phyloP scores from a whole-genome alignment of 2,329 filamentous ascomycete species.

The Escovopsis sp. region DNA sequence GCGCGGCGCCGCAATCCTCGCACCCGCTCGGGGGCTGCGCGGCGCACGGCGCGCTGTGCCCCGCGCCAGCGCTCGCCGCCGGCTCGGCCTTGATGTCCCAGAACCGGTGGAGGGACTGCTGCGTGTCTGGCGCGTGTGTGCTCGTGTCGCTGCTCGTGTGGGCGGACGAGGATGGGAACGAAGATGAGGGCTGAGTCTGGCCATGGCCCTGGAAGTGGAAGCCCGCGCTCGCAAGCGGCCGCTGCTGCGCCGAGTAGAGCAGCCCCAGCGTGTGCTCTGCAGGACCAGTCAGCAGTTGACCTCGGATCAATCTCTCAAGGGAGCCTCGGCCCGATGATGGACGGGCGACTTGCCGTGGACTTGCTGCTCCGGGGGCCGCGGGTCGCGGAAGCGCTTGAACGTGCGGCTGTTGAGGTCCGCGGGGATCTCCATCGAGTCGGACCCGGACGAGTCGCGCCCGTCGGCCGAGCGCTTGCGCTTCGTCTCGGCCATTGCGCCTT shows the following conservation, averaged over 20 bases:
- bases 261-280: constrained; percentile 42
- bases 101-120: constrained; percentile 43
- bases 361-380: constrained; percentile 38
- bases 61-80: constrained; percentile 4
- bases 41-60: too few species aligned
- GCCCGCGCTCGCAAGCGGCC: constrained; percentile 5
- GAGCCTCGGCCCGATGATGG: constrained; percentile 4
- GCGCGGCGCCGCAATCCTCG: constrained; percentile 35
- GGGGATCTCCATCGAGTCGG: constrained; percentile 20
- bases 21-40: constrained; percentile 23
- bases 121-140: constrained; percentile 5
- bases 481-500: background rate
- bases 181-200: constrained; percentile 1
- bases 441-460: constrained; percentile 34
- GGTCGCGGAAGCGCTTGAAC: constrained; percentile 45
- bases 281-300: too few species aligned
- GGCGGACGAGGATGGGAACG: too few species aligned
- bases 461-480: constrained; percentile 52
- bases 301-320: too few species aligned
- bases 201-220: too few species aligned
- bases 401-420: constrained; percentile 41
- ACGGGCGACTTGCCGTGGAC: constrained; percentile 35
- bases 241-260: constrained; percentile 41
- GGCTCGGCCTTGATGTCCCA: constrained; percentile 38
- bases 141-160: background rate